Conservation (phyloP, 2,329 filamentous ascomycete species). For the Rhynchosporium secalis region DNA sequence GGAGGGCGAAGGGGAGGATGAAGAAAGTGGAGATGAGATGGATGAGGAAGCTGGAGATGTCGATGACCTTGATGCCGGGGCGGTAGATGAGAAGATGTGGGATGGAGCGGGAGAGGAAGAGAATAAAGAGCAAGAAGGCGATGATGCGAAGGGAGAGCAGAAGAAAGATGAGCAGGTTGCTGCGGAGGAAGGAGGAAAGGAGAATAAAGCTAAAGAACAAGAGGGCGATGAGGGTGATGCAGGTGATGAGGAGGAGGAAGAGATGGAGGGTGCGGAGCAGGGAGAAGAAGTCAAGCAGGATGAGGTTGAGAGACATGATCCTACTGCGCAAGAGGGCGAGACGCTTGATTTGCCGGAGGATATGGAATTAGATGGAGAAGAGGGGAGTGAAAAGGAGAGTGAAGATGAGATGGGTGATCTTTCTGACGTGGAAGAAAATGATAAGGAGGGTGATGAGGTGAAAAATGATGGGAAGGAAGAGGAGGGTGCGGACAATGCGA, state of each 20-base stretch:
- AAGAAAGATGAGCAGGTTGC: constrained; percentile 54
- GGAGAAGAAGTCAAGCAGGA: constrained; percentile 55
- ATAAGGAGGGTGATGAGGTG: constrained; percentile 42
- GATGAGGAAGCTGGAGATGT: constrained; percentile 91
- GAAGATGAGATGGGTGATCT: constrained; percentile 55
- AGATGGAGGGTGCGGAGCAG: constrained; percentile 61
- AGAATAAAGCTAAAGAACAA: constrained; percentile 49
- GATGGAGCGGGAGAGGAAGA: constrained; percentile 79
- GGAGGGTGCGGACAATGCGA: constrained; percentile 42
- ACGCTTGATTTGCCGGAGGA: constrained; percentile 70
- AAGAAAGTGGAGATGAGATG: constrained; percentile 70
- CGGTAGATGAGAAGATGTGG: constrained; percentile 99
- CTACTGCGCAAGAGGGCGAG: constrained; percentile 65
- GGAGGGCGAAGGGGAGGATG: constrained; percentile 61
- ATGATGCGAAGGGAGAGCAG: constrained; percentile 69
- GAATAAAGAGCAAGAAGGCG: constrained; percentile 78
- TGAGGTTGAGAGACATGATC: constrained; percentile 64
- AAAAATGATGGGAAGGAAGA: constrained; percentile 48
- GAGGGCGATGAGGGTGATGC: constrained; percentile 50
- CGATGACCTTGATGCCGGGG: constrained; percentile 83
- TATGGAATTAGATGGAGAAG: constrained; percentile 65
- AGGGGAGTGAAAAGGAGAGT: constrained; percentile 46
- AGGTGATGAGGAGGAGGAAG: constrained; percentile 48
- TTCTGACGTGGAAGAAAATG: constrained; percentile 47
- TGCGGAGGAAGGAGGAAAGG: constrained; percentile 58